phyloP scores from a whole-genome alignment of 1,139 yeast genomes.

The Hansenula lynferdii region DNA sequence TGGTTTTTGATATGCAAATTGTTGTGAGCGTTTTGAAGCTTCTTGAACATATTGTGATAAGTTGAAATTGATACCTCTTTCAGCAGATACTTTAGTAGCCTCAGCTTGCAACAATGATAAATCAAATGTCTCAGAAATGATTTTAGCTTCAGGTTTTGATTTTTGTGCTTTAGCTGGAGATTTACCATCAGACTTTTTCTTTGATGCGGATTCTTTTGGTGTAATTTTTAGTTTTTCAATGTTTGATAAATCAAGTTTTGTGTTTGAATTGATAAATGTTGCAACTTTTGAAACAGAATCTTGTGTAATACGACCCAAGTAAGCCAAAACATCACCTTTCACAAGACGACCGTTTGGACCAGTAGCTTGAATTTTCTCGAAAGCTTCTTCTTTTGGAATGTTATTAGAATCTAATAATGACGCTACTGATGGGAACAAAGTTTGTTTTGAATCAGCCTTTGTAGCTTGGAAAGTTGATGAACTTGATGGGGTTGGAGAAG shows the following conservation, averaged over 20 bases:
- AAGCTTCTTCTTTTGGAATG: conserved; percentile 66
- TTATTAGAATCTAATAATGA: conserved; percentile 55
- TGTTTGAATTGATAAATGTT: conserved; percentile 49
- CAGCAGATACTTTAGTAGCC: conserved; percentile 4
- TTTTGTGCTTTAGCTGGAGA: conserved; percentile 23
- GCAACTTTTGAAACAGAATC: conserved; percentile 51
- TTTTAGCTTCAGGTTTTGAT: conserved; percentile 26
- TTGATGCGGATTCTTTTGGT: conserved; percentile 27
- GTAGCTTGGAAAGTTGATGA: no score
- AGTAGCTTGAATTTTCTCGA: conserved; percentile 68
- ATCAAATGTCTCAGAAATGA: conserved; percentile 25
- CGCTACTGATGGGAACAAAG: conserved; percentile 78
- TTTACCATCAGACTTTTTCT: conserved; percentile 16
- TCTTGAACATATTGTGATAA: conserved; percentile 25
- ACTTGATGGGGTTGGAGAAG: no score
- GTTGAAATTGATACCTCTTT: not conserved
- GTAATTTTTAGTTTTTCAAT: conserved; percentile 46
- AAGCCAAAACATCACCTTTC: conserved; percentile 88
- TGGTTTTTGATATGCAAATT: conserved; percentile 40
- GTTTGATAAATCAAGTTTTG: conserved; percentile 73
- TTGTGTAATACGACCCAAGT: conserved; percentile 63
- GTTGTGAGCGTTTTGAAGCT: conserved; percentile 35
- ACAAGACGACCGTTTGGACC: conserved; percentile 87
- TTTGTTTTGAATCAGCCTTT: conserved; percentile 58
- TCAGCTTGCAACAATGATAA: conserved; percentile 14